Percentiles rank a stretch among this genome's conserved stretches.
These are phyloP conservation scores for Ascomycota sp. DNA, from an alignment of 2,329 filamentous ascomycete genomes.

Conservation along the genomic window DNA sequence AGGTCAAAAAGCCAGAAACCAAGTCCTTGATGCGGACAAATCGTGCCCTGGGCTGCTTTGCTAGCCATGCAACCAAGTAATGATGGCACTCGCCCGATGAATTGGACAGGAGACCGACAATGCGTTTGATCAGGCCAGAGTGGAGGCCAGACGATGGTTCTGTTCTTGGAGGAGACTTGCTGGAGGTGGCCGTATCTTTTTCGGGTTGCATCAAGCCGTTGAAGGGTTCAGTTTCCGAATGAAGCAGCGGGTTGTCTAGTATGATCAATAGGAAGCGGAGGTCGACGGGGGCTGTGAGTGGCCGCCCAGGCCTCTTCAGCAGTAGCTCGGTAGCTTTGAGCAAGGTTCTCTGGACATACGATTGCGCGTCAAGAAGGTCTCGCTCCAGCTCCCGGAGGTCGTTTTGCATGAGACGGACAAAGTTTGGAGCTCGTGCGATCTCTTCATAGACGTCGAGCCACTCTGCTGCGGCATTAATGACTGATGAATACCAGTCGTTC, in stretches of 20 bases:
- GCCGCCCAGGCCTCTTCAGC: constrained; percentile 55
- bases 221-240: constrained; percentile 20
- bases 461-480: constrained; percentile 42
- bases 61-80: constrained; percentile 57
- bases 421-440: constrained; percentile 12
- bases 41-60: constrained; percentile 40
- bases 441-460: constrained; percentile 42
- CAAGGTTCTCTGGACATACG: constrained; percentile 44
- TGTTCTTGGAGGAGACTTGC: constrained; percentile 9
- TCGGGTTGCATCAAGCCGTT: constrained; percentile 17
- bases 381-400: constrained; percentile 23
- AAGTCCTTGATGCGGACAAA: constrained; percentile 59
- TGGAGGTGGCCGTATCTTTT: constrained; percentile 1
- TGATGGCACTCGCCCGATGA: constrained; percentile 53
- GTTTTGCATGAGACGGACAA: constrained; percentile 12
- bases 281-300: constrained; percentile 44
- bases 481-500: constrained; percentile 48
- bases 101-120: constrained; percentile 60
- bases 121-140: constrained; percentile 65
- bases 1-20: constrained; percentile 56
- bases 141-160: constrained; percentile 40
- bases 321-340: constrained; percentile 60
- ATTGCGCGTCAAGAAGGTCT: constrained; percentile 32
- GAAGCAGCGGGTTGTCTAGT: constrained; percentile 55
- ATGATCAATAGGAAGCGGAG: constrained; percentile 59